Conservation (phyloP, 441 rosid genomes). For the Brassica hybrid region DNA sequence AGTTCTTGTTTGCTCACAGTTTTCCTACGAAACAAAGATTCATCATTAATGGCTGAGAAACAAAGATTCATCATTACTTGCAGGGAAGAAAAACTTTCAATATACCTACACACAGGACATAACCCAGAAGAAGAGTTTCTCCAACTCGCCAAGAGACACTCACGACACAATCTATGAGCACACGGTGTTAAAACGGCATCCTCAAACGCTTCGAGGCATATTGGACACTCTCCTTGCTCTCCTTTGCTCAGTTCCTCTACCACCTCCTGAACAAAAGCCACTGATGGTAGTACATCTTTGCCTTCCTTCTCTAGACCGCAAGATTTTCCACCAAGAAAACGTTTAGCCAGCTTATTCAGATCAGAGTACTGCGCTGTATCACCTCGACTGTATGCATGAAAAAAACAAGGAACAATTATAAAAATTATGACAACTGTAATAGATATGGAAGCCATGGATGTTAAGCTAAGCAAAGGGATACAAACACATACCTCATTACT, state of each 20-base stretch:
- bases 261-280: constrained; percentile 88
- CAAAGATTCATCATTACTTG: constrained; percentile 14
- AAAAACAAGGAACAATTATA: constrained; percentile 1
- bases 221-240: constrained; percentile 92
- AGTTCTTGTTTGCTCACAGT: constrained; percentile 74
- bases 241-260: constrained; percentile 92
- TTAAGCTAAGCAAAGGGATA: constrained; percentile 22
- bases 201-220: constrained; percentile 96
- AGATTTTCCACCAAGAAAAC: constrained; percentile 83
- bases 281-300: constrained; percentile 62
- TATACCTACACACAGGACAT: constrained; percentile 98
- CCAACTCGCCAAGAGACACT: constrained; percentile 98
- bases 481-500: constrained; percentile 93
- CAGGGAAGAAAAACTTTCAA: constrained; percentile 36
- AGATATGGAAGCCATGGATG: constrained; percentile 18
- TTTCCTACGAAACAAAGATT: constrained; percentile 64
- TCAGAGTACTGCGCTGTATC: constrained; percentile 91
- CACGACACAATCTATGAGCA: constrained; percentile 94
- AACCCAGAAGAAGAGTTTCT: constrained; percentile 72
- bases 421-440: background rate
- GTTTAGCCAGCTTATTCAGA: constrained; percentile 83
- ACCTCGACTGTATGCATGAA: constrained; percentile 75
- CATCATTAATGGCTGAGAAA: no score
- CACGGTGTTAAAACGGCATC: constrained; percentile 98
- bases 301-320: constrained; percentile 62